These are phyloP conservation scores for Paramyrothecium roridum DNA, from an alignment of 2,329 filamentous ascomycete species.

Conservation along the genomic window DNA sequence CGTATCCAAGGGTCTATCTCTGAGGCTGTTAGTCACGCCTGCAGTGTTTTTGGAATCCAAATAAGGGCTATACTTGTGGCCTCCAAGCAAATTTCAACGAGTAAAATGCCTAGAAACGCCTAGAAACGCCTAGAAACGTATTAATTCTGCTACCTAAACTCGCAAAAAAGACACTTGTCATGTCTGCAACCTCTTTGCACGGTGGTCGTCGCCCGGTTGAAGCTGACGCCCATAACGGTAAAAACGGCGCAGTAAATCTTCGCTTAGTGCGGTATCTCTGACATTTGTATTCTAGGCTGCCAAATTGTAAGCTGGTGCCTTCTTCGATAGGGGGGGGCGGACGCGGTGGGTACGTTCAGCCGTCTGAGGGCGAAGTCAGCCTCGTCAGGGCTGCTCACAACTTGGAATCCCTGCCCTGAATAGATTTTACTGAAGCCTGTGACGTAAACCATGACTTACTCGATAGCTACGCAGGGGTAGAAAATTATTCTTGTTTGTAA, in stretches of 20 bases:
- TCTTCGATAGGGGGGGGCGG: neutral
- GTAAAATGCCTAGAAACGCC: too few relatives aligned
- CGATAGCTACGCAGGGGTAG: conserved; percentile 9
- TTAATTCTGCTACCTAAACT: conserved; percentile 36
- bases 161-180: conserved; percentile 31
- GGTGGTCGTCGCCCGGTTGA: conserved; percentile 39
- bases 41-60: conserved; percentile 31
- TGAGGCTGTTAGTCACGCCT: conserved; percentile 27
- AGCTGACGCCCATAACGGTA: conserved; percentile 37
- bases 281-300: conserved; percentile 33
- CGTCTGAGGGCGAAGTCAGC: conserved; percentile 37
- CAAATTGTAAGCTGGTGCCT: conserved; percentile 27
- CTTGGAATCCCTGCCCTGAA: conserved; percentile 15
- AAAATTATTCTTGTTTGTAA: conserved; percentile 16
- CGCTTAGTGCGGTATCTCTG: conserved; percentile 16
- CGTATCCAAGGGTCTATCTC: conserved; percentile 21
- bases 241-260: conserved; percentile 32
- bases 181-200: conserved; percentile 32
- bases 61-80: conserved; percentile 14
- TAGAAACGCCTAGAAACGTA: conserved; percentile 40
- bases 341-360: conserved; percentile 19
- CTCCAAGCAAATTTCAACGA: too few relatives aligned
- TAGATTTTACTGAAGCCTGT: conserved; percentile 10
- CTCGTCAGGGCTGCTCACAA: conserved; percentile 31
- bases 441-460: conserved; percentile 14